Percentiles rank a stretch among this genome's conserved stretches.
Evolutionary conservation across 164 flowering plant genomes (phyloP).

Genomic region (Kingdonia uniflora): DNA sequence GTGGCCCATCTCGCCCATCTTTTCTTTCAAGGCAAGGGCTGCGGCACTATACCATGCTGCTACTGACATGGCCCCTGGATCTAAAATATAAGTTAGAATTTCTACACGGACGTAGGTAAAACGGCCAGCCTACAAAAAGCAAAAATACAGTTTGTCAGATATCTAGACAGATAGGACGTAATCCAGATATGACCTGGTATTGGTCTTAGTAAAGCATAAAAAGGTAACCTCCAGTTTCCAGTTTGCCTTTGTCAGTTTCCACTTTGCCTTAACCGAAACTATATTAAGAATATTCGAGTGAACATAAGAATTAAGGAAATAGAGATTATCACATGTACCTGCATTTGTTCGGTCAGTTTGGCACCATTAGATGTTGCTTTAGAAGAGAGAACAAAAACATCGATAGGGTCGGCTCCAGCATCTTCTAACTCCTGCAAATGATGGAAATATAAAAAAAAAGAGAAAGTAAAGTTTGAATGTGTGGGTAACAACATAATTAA

Average conservation of each 20-base stretch:
- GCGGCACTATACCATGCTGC: slow-evolving; percentile 93
- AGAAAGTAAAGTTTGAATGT: neutral
- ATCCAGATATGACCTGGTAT: no score
- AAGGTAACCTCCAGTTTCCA: no score
- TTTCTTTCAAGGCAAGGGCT: slow-evolving; percentile 59
- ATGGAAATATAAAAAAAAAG: neutral
- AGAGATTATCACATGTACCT: slow-evolving; percentile 42
- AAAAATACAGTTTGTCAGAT: neutral
- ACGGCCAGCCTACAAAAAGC: slow-evolving; percentile 69
- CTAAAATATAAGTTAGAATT: slow-evolving; percentile 66
- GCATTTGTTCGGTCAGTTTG: slow-evolving; percentile 74
- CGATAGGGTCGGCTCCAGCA: slow-evolving; percentile 61
- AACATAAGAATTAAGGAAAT: no score
- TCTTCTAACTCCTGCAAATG: slow-evolving; percentile 47
- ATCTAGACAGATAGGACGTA: no score
- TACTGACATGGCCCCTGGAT: slow-evolving; percentile 98
- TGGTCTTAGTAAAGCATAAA: no score
- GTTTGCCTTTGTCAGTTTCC: no score
- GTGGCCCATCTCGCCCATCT: neutral
- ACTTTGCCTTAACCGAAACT: no score
- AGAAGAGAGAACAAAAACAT: slow-evolving; percentile 69
- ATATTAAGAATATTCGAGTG: no score
- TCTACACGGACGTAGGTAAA: slow-evolving; percentile 66
- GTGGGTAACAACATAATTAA: neutral
- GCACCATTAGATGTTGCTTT: slow-evolving; percentile 86